Percentiles rank a stretch among this genome's conserved stretches.
phyloP scores from a whole-genome alignment of 2,329 filamentous ascomycete species.

The Pseudocercospora pini-densiflorae region DNA sequence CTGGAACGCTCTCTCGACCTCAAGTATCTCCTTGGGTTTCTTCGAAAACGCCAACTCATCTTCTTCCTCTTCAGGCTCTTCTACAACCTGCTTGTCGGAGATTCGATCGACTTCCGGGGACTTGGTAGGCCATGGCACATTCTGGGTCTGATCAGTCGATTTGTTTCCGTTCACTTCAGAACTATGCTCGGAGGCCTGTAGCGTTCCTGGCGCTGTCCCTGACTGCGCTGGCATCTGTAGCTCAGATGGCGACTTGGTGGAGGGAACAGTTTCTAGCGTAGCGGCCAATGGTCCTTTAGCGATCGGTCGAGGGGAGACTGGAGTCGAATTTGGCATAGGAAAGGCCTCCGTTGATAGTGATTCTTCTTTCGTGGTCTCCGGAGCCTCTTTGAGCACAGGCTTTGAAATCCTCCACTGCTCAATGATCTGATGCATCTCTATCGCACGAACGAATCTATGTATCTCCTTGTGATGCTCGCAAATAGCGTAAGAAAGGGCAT shows the following conservation, averaged over 20 bases:
- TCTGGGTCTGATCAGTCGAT: background rate
- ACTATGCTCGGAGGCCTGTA: background rate
- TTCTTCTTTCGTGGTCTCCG: background rate
- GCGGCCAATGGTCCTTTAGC: background rate
- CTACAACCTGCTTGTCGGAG: background rate
- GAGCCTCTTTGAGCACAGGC: background rate
- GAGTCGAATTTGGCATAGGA: background rate
- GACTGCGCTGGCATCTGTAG: background rate
- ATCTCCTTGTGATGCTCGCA: constrained; percentile 21
- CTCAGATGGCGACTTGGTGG: background rate
- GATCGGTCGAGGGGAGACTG: background rate
- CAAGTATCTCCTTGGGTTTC: background rate
- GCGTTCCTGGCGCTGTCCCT: background rate
- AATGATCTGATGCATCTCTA: constrained; percentile 14
- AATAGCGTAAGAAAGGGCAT: constrained; percentile 17
- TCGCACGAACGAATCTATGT: constrained; percentile 17
- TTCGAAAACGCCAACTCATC: constrained; percentile 1
- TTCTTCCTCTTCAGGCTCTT: background rate
- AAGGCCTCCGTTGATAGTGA: background rate
- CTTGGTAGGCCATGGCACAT: background rate
- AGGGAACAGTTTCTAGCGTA: background rate
- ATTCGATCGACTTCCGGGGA: background rate
- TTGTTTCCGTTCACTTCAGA: background rate
- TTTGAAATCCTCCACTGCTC: constrained; percentile 13
- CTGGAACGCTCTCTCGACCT: background rate